Conservation (phyloP, 257 asterid species). For the Ligustrum vulgare region DNA sequence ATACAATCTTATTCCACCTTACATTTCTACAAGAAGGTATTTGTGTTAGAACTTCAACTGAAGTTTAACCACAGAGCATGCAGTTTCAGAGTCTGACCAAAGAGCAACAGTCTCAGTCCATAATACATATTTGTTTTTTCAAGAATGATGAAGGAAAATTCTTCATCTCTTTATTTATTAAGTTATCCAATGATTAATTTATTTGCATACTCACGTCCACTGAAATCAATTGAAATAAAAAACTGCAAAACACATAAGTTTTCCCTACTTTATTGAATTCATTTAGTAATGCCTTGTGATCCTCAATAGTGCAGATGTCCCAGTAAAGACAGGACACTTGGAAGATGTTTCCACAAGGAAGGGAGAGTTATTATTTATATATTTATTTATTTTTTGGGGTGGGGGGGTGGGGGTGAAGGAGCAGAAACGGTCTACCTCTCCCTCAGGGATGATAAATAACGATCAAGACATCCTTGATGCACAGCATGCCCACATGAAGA, state of each 20-base stretch:
- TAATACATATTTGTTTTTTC: background rate
- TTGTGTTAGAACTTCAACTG: background rate
- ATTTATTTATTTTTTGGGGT: too few species aligned
- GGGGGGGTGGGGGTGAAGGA: background rate
- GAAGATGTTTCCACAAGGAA: conserved; percentile 17
- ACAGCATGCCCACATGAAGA: conserved; percentile 99
- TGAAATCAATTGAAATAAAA: background rate
- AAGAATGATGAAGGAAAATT: background rate
- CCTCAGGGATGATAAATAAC: conserved; percentile 79
- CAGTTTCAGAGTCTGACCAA: background rate
- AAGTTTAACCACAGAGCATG: background rate
- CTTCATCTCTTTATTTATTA: background rate
- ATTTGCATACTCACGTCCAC: background rate
- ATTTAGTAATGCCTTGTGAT: background rate
- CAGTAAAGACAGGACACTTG: background rate
- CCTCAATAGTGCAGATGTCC: background rate
- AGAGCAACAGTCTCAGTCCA: background rate
- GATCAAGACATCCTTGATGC: conserved; percentile 95
- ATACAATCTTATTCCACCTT: too few species aligned
- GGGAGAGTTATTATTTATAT: background rate
- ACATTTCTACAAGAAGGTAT: background rate
- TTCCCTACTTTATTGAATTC: conserved; percentile 8
- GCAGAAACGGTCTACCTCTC: conserved; percentile 62
- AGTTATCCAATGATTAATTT: background rate
- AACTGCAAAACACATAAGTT: background rate